Base-by-base conservation (phyloP, 208 protist species). In the Leishmania tropica region DNA sequence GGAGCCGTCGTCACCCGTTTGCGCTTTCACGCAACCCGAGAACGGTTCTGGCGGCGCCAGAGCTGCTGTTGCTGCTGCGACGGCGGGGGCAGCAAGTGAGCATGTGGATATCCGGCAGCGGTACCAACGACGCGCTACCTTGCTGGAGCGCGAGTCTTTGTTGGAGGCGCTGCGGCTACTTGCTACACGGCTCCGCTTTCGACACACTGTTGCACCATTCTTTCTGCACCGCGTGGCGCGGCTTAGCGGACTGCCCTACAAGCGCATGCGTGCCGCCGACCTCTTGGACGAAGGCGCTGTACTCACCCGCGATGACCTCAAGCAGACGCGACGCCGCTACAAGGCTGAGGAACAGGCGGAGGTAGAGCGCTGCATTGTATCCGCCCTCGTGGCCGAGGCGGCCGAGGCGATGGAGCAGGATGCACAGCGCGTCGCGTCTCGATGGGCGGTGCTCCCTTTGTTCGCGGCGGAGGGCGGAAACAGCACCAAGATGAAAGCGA, bases 161-260 rank as follows among this genome's bases (percentile, higher is more conserved):
- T 80, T 87, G 17, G 91, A 89, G 71, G 64, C 79, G 60, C 83
- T 96, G 28, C 87, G 83, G 35, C 82, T 92, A 11, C 78, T 91
- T 35, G 81, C 86, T 42, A 85, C 82, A 3, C 90, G 90, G 0
- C 75, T 84, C n/a, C 80, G 73, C n/a, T 97, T 97, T 79, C 85
- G 88, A 78, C 74, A 87, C 35, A 35, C 62, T 28, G 92, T 95
- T 53, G 87, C 81, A 1, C 93, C 94, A 1, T 83, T 81, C 28
- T 89, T 92, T 53, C 79, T 96, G 31, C 93, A 97, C 72, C 91
- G 94, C 58, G 82, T 95, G 3, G 64, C 81, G 71, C 83, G 89
- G 45, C 86, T 97, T 60, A 96, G 93, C n/a, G 86, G 85, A 35
- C 80, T 95, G 40, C 85, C 89, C 42, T 97, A 96, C 85, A 83